Base-by-base conservation (phyloP, 2,329 filamentous ascomycete genomes). In the Hymenotorrendiella dingleyae region DNA sequence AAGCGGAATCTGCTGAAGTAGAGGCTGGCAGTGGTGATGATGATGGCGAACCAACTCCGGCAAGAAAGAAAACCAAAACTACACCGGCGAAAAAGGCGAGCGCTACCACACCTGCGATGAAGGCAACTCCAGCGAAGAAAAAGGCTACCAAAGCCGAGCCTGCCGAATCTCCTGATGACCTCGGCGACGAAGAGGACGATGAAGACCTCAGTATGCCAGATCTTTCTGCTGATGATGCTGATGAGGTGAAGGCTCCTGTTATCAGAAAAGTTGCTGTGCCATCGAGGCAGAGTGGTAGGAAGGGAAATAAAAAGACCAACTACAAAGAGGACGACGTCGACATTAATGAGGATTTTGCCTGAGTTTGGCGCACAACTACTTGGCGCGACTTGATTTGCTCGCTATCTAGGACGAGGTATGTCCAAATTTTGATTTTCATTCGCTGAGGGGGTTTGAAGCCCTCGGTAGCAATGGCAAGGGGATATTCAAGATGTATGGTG, bases 161-260 rank as follows among this genome's bases (percentile, higher is more conserved):
- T 67, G 23, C 69, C 68, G 14, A 66, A 63, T 42, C 54, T 63
- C 10, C 64, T 63, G 36, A 62, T n/a, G n/a, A 64, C 43, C 58
- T 63, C 33, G 63, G 65, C 11, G 53, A 58, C 24, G 54, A 54
- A 28, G 54, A 54, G 17, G 58, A 55, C 16, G 56, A 55, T 10
- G 60, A 60, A 11, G 61, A 63, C 37, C 46, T 56, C 30, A 57
- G 57, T 39, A 62, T 69, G 49, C 62, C 63, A 45, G 66, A 69
- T 43, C 52, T 70, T 29, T 66, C 63, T 32, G 60, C 61, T 33
- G 58, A 49, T 27, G 59, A 63, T 17, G 40, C n/a, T 4, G 56
- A 47, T 14, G 45, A 52, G 19, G n/a, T 28, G n/a, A n/a, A n/a
- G 11, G 32, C 24, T 26, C 22, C 34, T 16, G n/a, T 14, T 9